Evolutionary conservation across 331 rosid species (phyloP).

Genomic region (Pyrus hybrid): DNA sequence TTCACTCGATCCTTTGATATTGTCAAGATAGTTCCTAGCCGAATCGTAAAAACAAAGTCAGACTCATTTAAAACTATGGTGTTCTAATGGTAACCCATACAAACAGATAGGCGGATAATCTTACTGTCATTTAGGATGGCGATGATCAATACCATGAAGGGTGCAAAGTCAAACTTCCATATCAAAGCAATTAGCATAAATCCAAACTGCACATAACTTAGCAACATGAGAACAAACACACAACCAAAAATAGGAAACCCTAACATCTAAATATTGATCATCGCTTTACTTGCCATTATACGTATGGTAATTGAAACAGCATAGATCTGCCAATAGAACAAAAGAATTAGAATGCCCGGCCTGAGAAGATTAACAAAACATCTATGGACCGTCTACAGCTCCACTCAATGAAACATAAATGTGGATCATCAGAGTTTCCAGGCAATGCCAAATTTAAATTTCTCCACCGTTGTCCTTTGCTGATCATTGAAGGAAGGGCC

Average conservation of each 20-base stretch:
- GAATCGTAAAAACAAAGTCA: no score
- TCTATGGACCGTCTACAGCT: background rate
- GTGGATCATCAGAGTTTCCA: no score
- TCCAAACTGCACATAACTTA: slow-evolving; percentile 59
- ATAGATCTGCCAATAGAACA: slow-evolving; percentile 59
- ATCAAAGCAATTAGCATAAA: slow-evolving; percentile 93
- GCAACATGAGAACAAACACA: slow-evolving; percentile 8
- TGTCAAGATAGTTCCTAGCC: slow-evolving; percentile 90
- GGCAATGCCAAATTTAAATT: no score
- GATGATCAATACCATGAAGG: slow-evolving; percentile 92
- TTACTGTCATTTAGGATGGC: slow-evolving; percentile 93
- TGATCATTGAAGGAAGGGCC: no score
- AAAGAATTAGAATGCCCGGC: slow-evolving; percentile 1
- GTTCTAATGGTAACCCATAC: background rate
- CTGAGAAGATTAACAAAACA: slow-evolving; percentile 1
- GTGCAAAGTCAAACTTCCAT: slow-evolving; percentile 93
- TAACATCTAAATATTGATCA: background rate
- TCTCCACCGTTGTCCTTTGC: no score
- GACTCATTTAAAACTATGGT: background rate
- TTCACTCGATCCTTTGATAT: slow-evolving; percentile 94
- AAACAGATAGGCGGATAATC: slow-evolving; percentile 3
- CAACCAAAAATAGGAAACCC: background rate
- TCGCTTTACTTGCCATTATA: slow-evolving; percentile 65
- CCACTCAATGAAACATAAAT: slow-evolving; percentile 4
- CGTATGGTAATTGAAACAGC: no score